Evolutionary conservation across 345 rosid genomes (phyloP).

Genomic region (Eucalyptus tenuipes): DNA sequence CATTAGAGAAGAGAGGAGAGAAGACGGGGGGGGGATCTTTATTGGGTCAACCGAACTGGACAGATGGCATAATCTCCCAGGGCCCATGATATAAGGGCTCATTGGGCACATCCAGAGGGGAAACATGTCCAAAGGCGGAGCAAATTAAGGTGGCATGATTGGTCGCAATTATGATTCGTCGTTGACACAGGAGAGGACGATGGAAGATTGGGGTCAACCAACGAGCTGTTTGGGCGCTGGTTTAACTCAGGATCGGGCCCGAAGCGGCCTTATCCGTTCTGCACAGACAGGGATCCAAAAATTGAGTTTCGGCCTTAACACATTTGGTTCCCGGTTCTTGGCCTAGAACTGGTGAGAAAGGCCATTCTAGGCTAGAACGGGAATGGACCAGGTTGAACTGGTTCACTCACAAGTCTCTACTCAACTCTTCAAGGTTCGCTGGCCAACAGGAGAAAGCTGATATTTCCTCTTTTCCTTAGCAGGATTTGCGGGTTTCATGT

Average conservation of each 20-base stretch:
- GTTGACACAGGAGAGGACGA: neutral
- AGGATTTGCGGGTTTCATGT: neutral
- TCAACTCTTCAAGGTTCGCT: constrained; percentile 12
- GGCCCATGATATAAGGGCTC: too few relatives aligned
- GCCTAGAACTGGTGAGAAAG: neutral
- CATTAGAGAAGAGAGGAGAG: too few relatives aligned
- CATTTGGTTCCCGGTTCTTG: neutral
- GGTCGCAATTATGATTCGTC: neutral
- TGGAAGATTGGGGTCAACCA: neutral
- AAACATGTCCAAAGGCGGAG: too few relatives aligned
- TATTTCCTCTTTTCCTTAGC: constrained; percentile 10
- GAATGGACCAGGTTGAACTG: neutral
- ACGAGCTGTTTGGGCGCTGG: neutral
- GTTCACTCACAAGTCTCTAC: neutral
- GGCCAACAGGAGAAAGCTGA: constrained; percentile 13
- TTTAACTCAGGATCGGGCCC: neutral
- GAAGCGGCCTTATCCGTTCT: neutral
- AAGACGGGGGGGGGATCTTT: too few relatives aligned
- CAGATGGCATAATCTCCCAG: too few relatives aligned
- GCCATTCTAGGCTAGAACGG: neutral
- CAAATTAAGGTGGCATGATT: too few relatives aligned
- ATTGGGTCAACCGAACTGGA: too few relatives aligned
- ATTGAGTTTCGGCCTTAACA: neutral
- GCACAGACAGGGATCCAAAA: neutral
- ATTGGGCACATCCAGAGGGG: too few relatives aligned